These are phyloP conservation scores for Podospora bellae-mahoneyi DNA, from an alignment of 495 filamentous ascomycete species.

Conservation along the genomic window DNA sequence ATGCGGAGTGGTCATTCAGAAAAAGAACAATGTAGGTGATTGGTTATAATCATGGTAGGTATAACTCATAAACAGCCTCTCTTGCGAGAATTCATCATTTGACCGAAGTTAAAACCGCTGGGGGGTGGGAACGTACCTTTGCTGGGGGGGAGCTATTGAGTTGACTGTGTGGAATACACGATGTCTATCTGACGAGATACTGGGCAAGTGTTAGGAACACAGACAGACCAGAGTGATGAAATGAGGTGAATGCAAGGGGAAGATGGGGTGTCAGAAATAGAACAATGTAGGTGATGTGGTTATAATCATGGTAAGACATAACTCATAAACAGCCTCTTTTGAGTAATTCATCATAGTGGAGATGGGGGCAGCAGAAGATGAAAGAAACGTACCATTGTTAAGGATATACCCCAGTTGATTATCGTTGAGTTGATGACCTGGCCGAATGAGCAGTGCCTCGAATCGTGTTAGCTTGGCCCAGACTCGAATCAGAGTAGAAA, in stretches of 20 bases:
- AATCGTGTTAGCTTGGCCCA: not conserved
- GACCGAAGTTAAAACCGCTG: no score
- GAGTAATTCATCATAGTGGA: not conserved
- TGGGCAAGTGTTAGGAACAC: no score
- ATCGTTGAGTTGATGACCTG: not conserved
- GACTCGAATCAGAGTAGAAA: not conserved
- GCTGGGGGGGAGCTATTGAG: not conserved
- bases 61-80: no score
- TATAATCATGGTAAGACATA: not conserved
- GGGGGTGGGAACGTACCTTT: no score
- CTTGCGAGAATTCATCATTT: no score
- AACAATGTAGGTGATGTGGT: conserved; percentile 43
- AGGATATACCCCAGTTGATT: no score
- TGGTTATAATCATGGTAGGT: conserved; percentile 42
- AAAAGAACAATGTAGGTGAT: conserved; percentile 43
- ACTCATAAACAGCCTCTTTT: conserved; percentile 8
- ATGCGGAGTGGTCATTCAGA: conserved; percentile 10
- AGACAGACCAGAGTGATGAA: no score
- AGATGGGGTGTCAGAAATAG: conserved; percentile 33
- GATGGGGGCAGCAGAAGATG: not conserved
- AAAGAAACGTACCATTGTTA: not conserved
- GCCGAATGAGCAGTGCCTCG: not conserved
- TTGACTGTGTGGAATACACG: no score
- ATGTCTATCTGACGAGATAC: no score
- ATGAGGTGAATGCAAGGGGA: not conserved